Conservation (phyloP, 2,329 filamentous ascomycete species). For the Ophiocordyceps camponoti-leonardi region DNA sequence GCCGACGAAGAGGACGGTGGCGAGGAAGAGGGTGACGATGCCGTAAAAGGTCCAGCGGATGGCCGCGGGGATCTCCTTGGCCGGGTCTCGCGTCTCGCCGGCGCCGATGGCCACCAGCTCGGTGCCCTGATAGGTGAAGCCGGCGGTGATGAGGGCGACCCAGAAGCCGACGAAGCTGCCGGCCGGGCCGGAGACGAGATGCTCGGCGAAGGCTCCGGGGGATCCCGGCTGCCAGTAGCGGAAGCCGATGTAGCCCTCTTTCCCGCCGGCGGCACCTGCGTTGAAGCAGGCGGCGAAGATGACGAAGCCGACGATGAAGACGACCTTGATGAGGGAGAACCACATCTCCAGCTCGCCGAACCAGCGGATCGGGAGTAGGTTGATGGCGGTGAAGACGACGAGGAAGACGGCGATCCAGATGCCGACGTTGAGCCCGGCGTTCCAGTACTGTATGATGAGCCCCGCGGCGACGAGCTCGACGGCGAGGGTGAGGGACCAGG, state of each 20-base stretch:
- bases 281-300: conserved; percentile 63
- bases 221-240: conserved; percentile 40
- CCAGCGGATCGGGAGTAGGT: conserved; percentile 53
- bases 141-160: conserved; percentile 49
- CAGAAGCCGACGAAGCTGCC: conserved; percentile 56
- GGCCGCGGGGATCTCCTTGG: conserved; percentile 53
- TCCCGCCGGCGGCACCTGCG: conserved; percentile 39
- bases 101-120: conserved; percentile 67
- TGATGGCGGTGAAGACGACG: conserved; percentile 48
- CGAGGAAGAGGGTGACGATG: conserved; percentile 51
- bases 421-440: conserved; percentile 40
- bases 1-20: conserved; percentile 52
- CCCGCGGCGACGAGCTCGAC: conserved; percentile 58
- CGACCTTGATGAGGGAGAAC: conserved; percentile 60
- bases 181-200: conserved; percentile 42
- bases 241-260: conserved; percentile 59
- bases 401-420: conserved; percentile 63
- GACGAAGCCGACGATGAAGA: conserved; percentile 59
- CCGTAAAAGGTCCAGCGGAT: conserved; percentile 63
- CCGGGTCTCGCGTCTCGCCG: conserved; percentile 57
- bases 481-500: conserved; percentile 56
- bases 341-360: conserved; percentile 70
- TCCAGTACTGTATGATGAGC: conserved; percentile 64
- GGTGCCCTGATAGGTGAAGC: conserved; percentile 55
- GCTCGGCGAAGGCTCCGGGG: conserved; percentile 50